Evolutionary conservation across 441 rosid species (phyloP).

Genomic region (Syzygium malaccense): DNA sequence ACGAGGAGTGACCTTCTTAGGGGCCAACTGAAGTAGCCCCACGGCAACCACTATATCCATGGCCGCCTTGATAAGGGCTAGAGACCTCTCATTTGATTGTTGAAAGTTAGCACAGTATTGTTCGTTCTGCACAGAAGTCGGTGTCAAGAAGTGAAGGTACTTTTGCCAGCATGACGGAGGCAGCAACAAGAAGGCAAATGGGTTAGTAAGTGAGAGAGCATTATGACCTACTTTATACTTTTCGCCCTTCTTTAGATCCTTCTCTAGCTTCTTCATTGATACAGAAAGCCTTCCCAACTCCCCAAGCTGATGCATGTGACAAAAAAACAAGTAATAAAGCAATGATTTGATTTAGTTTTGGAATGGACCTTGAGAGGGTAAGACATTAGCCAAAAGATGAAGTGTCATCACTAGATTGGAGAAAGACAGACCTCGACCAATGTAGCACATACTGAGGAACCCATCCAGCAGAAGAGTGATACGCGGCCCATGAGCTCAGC

Average conservation of each 20-base stretch:
- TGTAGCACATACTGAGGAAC: conserved; percentile 5
- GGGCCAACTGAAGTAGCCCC: conserved; percentile 6
- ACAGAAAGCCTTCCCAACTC: conserved; percentile 8
- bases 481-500: conserved; percentile 9
- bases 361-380: not conserved
- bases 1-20: conserved; percentile 13
- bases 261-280: conserved; percentile 9
- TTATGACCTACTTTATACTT: not conserved
- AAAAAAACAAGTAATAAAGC: not conserved
- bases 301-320: conserved; percentile 4
- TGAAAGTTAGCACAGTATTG: conserved; percentile 5
- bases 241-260: conserved; percentile 6
- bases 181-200: not conserved
- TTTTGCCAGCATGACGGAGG: not conserved
- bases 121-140: conserved; percentile 1
- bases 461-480: conserved; percentile 17
- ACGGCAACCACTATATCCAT: conserved; percentile 10
- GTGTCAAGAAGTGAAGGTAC: not conserved
- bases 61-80: conserved; percentile 11
- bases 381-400: not conserved
- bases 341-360: not conserved
- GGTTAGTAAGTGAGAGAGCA: not conserved
- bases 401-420: not conserved
- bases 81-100: conserved; percentile 10
- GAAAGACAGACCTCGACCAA: conserved; percentile 11